Percentiles rank a stretch among this genome's conserved stretches.
Conservation (phyloP, 768 basidiomycete species). For the Hericium erinaceus region DNA sequence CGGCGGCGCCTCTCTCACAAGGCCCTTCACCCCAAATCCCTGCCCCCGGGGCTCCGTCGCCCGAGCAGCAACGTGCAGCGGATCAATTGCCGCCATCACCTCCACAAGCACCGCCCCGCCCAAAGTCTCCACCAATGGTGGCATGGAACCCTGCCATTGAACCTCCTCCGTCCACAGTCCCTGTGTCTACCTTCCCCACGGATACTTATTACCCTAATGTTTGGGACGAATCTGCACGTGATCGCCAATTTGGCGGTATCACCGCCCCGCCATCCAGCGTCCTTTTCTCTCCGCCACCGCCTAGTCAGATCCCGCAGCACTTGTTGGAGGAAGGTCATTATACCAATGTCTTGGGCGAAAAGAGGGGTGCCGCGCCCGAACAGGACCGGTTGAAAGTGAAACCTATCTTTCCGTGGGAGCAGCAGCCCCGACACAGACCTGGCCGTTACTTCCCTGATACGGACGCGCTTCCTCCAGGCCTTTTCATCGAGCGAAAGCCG, state of each 20-base stretch:
- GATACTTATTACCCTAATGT: slow-evolving; percentile 76
- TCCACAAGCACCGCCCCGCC: slow-evolving; percentile 28
- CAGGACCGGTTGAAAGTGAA: slow-evolving; percentile 71
- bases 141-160: slow-evolving; percentile 78
- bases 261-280: slow-evolving; percentile 18
- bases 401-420: slow-evolving; percentile 93
- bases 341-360: slow-evolving; percentile 40
- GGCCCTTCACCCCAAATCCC: neutral
- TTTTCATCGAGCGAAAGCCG: slow-evolving; percentile 6
- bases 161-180: slow-evolving; percentile 61
- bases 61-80: slow-evolving; percentile 11
- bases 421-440: slow-evolving; percentile 55
- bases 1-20: neutral
- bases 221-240: slow-evolving; percentile 62
- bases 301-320: slow-evolving; percentile 54
- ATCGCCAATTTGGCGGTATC: slow-evolving; percentile 26
- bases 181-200: slow-evolving; percentile 52
- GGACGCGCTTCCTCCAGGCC: slow-evolving; percentile 16
- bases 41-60: neutral
- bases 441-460: slow-evolving; percentile 52
- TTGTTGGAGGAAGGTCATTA: slow-evolving; percentile 70
- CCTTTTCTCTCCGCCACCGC: slow-evolving; percentile 54
- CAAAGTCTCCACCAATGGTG: slow-evolving; percentile 53
- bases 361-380: slow-evolving; percentile 36
- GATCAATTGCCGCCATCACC: slow-evolving; percentile 15